Conservation (phyloP, 2,329 filamentous ascomycete genomes). For the Fusarium incarnatum region DNA sequence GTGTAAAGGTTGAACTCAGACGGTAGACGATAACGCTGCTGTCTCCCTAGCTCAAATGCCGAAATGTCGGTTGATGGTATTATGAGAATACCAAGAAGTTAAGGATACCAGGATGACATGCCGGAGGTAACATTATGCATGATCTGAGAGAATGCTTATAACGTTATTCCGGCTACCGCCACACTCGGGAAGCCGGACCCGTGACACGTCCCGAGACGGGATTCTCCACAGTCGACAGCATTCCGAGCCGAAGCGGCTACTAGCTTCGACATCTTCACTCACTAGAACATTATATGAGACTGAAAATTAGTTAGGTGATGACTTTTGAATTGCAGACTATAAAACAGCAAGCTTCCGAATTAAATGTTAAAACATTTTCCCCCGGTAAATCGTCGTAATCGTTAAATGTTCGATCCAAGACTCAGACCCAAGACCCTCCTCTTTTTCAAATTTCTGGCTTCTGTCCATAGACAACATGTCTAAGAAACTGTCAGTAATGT, state of each 20-base stretch:
- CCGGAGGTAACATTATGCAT: not conserved
- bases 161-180: conserved; percentile 3
- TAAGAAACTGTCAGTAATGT: not conserved
- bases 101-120: not conserved
- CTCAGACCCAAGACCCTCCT: not conserved
- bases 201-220: conserved; percentile 30
- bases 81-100: not conserved
- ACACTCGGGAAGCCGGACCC: conserved; percentile 41
- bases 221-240: not conserved
- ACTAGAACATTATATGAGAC: not conserved
- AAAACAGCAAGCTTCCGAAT: not conserved
- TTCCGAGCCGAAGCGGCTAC: not conserved
- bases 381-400: not conserved
- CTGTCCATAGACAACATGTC: conserved; percentile 44
- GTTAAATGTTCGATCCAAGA: not conserved
- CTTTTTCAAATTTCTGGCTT: conserved; percentile 26
- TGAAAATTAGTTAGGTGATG: not conserved
- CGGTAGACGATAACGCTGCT: not conserved
- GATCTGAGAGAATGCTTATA: conserved; percentile 4
- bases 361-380: not conserved
- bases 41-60: not conserved
- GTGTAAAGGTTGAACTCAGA: not conserved
- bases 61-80: not conserved
- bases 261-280: not conserved
- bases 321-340: not conserved